These are phyloP conservation scores for Ascochyta fabae DNA, from an alignment of 2,329 filamentous ascomycete genomes.

Conservation along the genomic window DNA sequence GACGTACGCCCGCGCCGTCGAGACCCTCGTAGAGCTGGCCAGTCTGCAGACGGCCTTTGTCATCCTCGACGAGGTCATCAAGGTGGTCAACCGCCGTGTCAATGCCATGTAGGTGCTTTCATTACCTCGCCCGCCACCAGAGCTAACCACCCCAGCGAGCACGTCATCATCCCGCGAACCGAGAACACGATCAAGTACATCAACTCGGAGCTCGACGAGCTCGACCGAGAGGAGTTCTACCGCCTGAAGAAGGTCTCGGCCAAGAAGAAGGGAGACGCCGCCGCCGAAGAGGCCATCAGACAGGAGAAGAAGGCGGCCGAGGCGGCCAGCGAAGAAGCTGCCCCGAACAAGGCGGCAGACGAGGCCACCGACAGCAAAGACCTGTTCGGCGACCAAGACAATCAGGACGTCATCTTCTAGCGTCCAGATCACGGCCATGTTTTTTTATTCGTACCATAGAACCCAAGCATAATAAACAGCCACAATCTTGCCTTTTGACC, in stretches of 20 bases:
- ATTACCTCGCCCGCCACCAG: not conserved
- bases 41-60: conserved; percentile 98
- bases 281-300: conserved; percentile 45
- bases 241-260: conserved; percentile 90
- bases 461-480: not conserved
- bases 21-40: conserved; percentile 92
- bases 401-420: conserved; percentile 86
- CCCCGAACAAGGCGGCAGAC: conserved; percentile 26
- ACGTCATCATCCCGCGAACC: conserved; percentile 95
- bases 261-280: conserved; percentile 65
- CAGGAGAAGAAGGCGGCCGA: conserved; percentile 52
- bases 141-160: conserved; percentile 63
- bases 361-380: conserved; percentile 61
- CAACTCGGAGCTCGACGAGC: conserved; percentile 96
- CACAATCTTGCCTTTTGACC: not conserved
- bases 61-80: conserved; percentile 98
- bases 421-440: too few relatives aligned
- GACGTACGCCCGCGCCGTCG: conserved; percentile 93
- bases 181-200: conserved; percentile 99
- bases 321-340: conserved; percentile 7
- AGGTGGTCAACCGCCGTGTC: conserved; percentile 97
- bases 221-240: conserved; percentile 98
- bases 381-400: conserved; percentile 76
- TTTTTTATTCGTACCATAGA: too few relatives aligned
- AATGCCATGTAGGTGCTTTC: conserved; percentile 80